Base-by-base conservation (phyloP, 306 rosid genomes). In the Adenanthera pavonina region DNA sequence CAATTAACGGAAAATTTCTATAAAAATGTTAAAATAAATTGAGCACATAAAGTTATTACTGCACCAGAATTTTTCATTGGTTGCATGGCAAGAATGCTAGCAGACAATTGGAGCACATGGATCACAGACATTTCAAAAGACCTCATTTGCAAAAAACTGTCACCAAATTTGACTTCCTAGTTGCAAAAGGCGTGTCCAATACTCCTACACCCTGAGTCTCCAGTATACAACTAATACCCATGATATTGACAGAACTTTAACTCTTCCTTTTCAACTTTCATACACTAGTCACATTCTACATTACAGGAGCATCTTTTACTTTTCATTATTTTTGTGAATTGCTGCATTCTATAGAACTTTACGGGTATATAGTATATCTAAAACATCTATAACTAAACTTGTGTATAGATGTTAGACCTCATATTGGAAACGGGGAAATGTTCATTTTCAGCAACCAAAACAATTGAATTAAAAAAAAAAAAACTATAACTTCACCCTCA, bases 401-500 rank as follows among this genome's bases (percentile, higher is more conserved):
- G 36, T 44, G 38, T 48, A 49, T 38, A 77, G 72, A 59, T 38
- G 34, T 54, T 30, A 36, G 81, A 41, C 48, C 72, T 20, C 15
- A 69, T 52, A 69, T 11, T 8, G 51, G 35, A 70, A 25, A 48
- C 70, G 49, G 56, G 19, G 66, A 41, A 77, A 7, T 60, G 65
- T 10, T 12, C 36, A 61, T 38, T 48, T 14, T 20, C 15, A 25
- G 44, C 36, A 51, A 36, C 43, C 73, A 82, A 44, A 46, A 33
- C 33, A 69, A 75, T 20, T 25, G 30, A 60, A n/a, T 70, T 69
- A 25, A 59, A 68, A 59, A 68, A 75, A 36, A 36, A 68, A 69
- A 82, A 59, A 59, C 74, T 11, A 20, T 4, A 70, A 77, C 15
- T 33, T 35, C 61, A 52, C 25, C 64, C n/a, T 59, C 17, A 12